Percentiles rank a stretch among this genome's conserved stretches.
These are phyloP conservation scores for Deinandra increscens DNA, from an alignment of 129 eudicot species.

Conservation along the genomic window DNA sequence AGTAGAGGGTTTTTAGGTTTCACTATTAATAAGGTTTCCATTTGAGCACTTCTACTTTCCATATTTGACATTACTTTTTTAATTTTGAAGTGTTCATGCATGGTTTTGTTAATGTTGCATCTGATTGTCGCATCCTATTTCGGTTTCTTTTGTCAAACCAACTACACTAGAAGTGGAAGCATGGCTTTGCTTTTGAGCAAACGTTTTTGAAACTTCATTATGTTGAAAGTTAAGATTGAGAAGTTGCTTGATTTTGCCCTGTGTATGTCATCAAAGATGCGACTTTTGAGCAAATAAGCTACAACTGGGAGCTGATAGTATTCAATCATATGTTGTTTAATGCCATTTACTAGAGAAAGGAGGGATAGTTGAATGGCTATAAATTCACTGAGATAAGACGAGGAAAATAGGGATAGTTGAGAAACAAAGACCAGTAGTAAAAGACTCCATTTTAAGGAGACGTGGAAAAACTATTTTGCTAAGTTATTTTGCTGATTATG, in stretches of 20 bases:
- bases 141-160: not conserved
- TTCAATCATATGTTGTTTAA: not conserved
- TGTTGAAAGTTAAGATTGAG: not conserved
- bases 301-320: not conserved
- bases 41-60: not conserved
- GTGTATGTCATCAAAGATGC: not conserved
- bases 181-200: not conserved
- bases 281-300: not conserved
- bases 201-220: slow-evolving; percentile 12
- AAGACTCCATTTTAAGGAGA: slow-evolving; percentile 6
- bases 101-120: slow-evolving; percentile 2
- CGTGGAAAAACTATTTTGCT: no score
- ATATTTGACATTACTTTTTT: not conserved
- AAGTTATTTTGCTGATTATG: not conserved
- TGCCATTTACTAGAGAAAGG: no score
- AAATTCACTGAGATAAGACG: no score
- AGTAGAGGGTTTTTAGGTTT: slow-evolving; percentile 3
- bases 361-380: no score
- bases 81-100: not conserved
- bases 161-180: slow-evolving; percentile 7
- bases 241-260: not conserved
- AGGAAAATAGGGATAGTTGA: no score
- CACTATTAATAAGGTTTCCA: slow-evolving; percentile 14
- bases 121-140: not conserved
- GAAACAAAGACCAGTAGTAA: no score